Evolutionary conservation across 441 rosid species (phyloP), one percentile per base, ranked within the genome.

Genomic region (Corymbia citriodora): DNA sequence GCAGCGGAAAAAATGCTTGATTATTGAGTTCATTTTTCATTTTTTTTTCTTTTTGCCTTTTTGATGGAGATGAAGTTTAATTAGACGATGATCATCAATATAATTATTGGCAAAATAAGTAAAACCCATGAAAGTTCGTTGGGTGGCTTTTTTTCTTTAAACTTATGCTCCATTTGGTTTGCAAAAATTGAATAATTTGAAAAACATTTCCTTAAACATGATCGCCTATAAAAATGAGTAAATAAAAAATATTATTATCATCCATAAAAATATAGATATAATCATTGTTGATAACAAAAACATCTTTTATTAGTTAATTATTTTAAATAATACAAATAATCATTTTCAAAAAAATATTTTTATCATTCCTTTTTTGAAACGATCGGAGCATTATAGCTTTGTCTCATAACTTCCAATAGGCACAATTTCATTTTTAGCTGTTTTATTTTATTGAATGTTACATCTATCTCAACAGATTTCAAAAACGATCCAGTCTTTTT

Each of bases 171-270:
- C 3, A 8, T 1, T 68, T 68, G 6, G 31, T 31, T 31, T 1
- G 23, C 10, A 10, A 0, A 68, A 18, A 31, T 68, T 18, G 12
- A 68, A 68, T 16, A 7, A 68, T 68, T 68, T 31, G 4, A 0
- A 68, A 68, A 68, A 10, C 31, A 31, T 2, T 31, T 31, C 31
- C 23, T 31, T 9, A 59, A 57, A 59, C 23, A 59, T 68, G 1
- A 33, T 0, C 5, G 3, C 18, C 31, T 31, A 68, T 2, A 9
- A 9, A 33, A 68, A 68, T 68, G 31, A 65, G 31, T 68, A 11
- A 68, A 68, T 1, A 0, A 16, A 16, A 31, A 68, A 68, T 16
- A 68, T 68, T 16, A 31, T 31, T 10, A 31, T 16, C 4, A 31
- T 68, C 79, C 12, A 31, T 59, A 19, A 59, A 59, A 4, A 59